Base-by-base conservation (phyloP, 257 asterid species). In the Lantana camara region DNA sequence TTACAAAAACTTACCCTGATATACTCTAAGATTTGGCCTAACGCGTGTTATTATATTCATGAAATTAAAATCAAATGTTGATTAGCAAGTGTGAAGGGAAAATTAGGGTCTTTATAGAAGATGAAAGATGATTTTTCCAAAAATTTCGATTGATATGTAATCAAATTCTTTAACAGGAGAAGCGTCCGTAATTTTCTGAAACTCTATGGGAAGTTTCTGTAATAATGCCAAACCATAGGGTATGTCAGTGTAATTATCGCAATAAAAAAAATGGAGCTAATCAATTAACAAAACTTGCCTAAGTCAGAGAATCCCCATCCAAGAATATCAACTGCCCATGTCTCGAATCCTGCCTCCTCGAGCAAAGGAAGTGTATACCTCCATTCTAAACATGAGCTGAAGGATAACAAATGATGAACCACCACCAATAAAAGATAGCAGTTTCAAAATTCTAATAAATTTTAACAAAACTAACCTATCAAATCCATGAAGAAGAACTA, bases 281-380 rank as follows among this genome's bases (percentile, higher is more conserved):
- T 27, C 5, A 69, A 50, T 29, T 44, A 66, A 46, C 20, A 53
- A 17, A 65, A 69, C 75, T 48, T 73, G 77, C 99, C 87, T 74
- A 90, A 79, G 75, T 93, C 96, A 34, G 96, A 85, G 80, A 93
- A 93, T 48, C 97, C 97, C 99, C 99, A 93, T 52, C 99, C 99
- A 52, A 93, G 84, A 70, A 90, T 76, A 67, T 93, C 99, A 56
- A 93, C 54, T 16, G 95, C 96, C 97, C 99, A 90, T 4, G 90
- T 72, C 71, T 93, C 96, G 14, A 81, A 64, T 9, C 96, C 97
- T 37, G 87, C 85, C 66, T 81, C 96, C 73, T 93, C 99, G 13
- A 93, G 95, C 86, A 93, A 71, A 1, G 99, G 99, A 75, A 83
- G 82, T 1, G 84, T 50, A 73, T 72, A 82, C 75, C 97, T 87